Base-by-base conservation (phyloP, 2,329 filamentous ascomycete genomes). In the Xylariaceae sp. region DNA sequence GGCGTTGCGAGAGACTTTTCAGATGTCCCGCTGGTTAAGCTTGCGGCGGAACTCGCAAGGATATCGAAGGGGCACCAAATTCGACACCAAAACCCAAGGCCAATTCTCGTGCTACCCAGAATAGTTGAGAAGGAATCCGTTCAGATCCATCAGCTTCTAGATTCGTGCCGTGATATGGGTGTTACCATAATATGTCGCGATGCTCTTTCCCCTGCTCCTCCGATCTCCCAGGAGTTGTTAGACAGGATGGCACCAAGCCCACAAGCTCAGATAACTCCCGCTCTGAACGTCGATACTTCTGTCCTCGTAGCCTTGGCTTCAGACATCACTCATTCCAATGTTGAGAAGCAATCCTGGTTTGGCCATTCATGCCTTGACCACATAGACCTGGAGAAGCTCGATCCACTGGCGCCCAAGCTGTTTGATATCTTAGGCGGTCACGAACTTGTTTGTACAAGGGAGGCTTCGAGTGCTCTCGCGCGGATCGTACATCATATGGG, bases 261-360 rank as follows among this genome's bases (percentile, higher is more conserved):
- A 7, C 61, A 50, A 39, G 54, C 59, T 12, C 58, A 49, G 13
- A 63, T 67, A 41, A 60, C 63, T 0, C 33, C 60, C 22, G 48
- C 61, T 33, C 54, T 86, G 28, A 84, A 87, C 61, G 76, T 87
- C 50, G 84, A 87, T 66, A 85, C 82, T 48, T 90, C 87, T 1
- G 81, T 90, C 43, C 76, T 92, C 6, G 78, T 92, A 5, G 87
- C 87, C 5, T 73, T 91, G 2, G 80, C 87, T 1, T 90, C 87
- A 0, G 88, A 92, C 61, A 82, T 91, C 22, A 87, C 85, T 2
- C 86, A 91, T 64, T 62, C 63, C 5, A 53, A 58, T 6, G 68
- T 76, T 5, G 45, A 60, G 0, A 58, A 65, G 31, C 65, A 74
- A 52, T 62, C 70, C 1, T 71, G 71, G 64, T 71, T 72, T 60